Conservation (phyloP, 129 eudicot genomes). For the Arctium lappa region DNA sequence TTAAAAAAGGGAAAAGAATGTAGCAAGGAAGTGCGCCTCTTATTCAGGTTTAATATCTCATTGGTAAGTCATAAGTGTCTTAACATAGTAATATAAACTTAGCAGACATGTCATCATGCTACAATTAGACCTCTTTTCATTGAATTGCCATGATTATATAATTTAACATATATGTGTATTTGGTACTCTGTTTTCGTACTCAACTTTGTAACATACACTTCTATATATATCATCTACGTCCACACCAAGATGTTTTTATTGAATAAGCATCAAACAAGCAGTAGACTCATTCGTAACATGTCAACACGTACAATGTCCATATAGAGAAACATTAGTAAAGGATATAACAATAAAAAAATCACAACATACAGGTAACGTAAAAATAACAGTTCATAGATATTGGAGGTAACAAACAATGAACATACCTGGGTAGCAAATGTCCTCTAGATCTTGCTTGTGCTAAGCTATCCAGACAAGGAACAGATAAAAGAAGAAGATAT, state of each 20-base stretch:
- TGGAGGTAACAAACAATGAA: constrained; percentile 4
- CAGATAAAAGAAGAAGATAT: not conserved
- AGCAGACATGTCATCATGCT: not conserved
- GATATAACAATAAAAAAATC: not conserved
- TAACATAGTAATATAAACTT: not conserved
- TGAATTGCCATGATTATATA: not conserved
- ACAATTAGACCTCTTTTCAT: not conserved
- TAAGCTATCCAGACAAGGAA: constrained; percentile 47
- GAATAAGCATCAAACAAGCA: not conserved
- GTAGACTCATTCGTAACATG: not conserved
- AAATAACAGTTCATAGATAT: not conserved
- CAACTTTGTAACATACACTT: not conserved
- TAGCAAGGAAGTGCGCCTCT: too few relatives aligned
- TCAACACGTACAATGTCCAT: not conserved
- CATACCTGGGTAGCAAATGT: constrained; percentile 86
- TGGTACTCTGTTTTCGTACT: constrained; percentile 9
- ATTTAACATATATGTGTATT: not conserved
- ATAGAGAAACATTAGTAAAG: not conserved
- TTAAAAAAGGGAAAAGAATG: too few relatives aligned
- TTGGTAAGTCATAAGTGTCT: too few relatives aligned
- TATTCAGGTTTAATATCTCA: too few relatives aligned
- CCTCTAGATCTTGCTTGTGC: constrained; percentile 79
- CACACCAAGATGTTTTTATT: not conserved
- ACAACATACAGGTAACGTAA: not conserved
- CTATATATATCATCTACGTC: constrained; percentile 9